These are phyloP conservation scores for Cladophialophora psammophila DNA, from an alignment of 2,329 filamentous ascomycete species.

Conservation along the genomic window DNA sequence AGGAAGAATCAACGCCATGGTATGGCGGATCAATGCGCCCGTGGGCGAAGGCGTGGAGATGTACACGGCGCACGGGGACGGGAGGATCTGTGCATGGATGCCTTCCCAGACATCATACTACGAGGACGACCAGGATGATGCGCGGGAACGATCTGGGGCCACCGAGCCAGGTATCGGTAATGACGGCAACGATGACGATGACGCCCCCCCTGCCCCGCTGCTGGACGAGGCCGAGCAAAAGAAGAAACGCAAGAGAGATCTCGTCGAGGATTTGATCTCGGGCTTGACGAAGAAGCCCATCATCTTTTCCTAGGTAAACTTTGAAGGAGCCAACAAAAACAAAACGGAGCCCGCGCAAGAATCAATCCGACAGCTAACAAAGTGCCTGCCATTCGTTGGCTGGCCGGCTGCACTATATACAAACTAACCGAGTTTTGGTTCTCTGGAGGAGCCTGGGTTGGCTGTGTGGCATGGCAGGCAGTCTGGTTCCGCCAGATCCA, in stretches of 20 bases:
- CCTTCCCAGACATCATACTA: conserved; percentile 55
- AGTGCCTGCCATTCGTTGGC: not conserved
- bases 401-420: not conserved
- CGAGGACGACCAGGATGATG: conserved; percentile 48
- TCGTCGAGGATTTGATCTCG: conserved; percentile 79
- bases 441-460: not conserved
- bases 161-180: conserved; percentile 8
- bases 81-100: conserved; percentile 81
- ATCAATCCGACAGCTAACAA: not conserved
- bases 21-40: conserved; percentile 70
- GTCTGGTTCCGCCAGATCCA: conserved; percentile 2
- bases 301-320: conserved; percentile 60
- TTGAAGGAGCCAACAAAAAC: too few relatives aligned
- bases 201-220: not conserved
- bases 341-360: not conserved
- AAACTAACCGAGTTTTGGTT: not conserved
- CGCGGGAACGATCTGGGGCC: not conserved
- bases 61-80: conserved; percentile 84
- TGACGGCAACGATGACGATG: not conserved
- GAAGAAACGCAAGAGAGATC: conserved; percentile 75
- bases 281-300: conserved; percentile 77
- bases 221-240: conserved; percentile 49
- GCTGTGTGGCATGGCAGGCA: not conserved
- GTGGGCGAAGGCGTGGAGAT: conserved; percentile 69
- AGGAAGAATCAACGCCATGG: conserved; percentile 75